Percentiles rank a stretch among this genome's conserved stretches.
These are phyloP conservation scores for Schizosaccharomyces cryophilus DNA, from an alignment of 805 yeast genomes.

Conservation along the genomic window DNA sequence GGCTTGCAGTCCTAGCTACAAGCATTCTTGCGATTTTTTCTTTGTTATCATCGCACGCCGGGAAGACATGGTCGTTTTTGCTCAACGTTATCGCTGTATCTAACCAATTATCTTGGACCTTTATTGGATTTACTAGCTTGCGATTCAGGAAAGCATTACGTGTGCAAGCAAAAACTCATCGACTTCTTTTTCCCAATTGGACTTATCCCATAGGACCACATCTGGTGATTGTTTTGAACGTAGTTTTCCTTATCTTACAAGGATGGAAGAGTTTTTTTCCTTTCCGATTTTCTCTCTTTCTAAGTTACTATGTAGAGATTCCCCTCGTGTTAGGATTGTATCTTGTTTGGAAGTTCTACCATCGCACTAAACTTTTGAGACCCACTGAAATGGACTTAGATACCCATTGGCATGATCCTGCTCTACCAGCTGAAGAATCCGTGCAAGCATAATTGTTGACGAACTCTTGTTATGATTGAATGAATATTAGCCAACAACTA, in stretches of 20 bases:
- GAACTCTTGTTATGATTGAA: no score
- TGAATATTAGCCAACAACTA: no score
- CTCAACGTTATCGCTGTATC: conserved; percentile 34
- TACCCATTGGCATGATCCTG: conserved; percentile 6
- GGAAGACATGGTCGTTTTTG: conserved; percentile 41
- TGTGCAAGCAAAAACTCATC: conserved; percentile 19
- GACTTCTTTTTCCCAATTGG: conserved; percentile 24
- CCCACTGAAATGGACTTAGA: conserved; percentile 32
- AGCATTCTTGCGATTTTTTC: conserved; percentile 29
- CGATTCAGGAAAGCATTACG: conserved; percentile 27
- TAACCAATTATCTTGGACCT: conserved; percentile 38
- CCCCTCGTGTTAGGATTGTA: conserved; percentile 22
- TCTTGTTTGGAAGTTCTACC: conserved; percentile 27
- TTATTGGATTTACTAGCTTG: conserved; percentile 28
- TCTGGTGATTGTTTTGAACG: conserved; percentile 34
- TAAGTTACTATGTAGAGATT: conserved; percentile 29
- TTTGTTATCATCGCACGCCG: conserved; percentile 36
- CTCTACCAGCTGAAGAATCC: not conserved
- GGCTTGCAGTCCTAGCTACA: conserved; percentile 32
- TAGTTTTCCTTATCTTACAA: conserved; percentile 43
- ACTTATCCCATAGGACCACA: conserved; percentile 36
- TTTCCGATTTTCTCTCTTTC: conserved; percentile 21
- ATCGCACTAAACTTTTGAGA: conserved; percentile 19
- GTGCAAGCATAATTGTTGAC: no score
- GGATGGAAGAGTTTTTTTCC: conserved; percentile 70